Base-by-base conservation (phyloP, 768 basidiomycete species). In the Auricularia heimuer region DNA sequence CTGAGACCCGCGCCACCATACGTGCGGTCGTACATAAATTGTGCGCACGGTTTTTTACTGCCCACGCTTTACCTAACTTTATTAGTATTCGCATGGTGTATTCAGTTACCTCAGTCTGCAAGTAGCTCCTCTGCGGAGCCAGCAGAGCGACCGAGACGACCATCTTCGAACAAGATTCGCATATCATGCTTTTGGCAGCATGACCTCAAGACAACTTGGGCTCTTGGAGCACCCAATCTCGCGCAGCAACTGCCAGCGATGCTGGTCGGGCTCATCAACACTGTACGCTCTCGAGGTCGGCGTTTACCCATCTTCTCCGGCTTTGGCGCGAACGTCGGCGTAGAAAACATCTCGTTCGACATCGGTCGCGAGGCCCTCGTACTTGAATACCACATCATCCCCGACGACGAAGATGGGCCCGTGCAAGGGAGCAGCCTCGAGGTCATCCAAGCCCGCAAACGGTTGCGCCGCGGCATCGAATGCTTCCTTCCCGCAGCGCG, bases 161-260 rank as follows among this genome's bases (percentile, higher is more conserved):
- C 36, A 42, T 34, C 66, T 11, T 70, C 71, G 63, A 79, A 76
- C 54, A 78, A 82, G 66, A 72, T 93, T 34, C 87, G 92, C 44
- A 84, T 95, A 67, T 94, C 91, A 1, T 95, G 92, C 72, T 94
- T 96, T 72, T 96, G 92, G 91, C 92, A 95, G 72, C 94, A 96
- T 73, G 92, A 97, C 77, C 83, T 96, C 35, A 89, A 90, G 67
- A 83, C 92, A 0, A 73, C 92, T 45, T 96, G 93, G 92, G 90
- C 85, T 45, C 82, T 94, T 62, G 86, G 85, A 6, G 82, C 87
- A 0, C 80, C 84, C 1, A 81, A 83, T 36, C 70, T 93, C 10
- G 81, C 84, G 8, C 90, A 92, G 68, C 92, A 96, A 69, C 81
- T 98, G 1, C 87, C 88, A n/a, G 85, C 89, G 4, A 92, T 96